Conservation (phyloP, 768 basidiomycete species). For the Hirschioporus abietinus region DNA sequence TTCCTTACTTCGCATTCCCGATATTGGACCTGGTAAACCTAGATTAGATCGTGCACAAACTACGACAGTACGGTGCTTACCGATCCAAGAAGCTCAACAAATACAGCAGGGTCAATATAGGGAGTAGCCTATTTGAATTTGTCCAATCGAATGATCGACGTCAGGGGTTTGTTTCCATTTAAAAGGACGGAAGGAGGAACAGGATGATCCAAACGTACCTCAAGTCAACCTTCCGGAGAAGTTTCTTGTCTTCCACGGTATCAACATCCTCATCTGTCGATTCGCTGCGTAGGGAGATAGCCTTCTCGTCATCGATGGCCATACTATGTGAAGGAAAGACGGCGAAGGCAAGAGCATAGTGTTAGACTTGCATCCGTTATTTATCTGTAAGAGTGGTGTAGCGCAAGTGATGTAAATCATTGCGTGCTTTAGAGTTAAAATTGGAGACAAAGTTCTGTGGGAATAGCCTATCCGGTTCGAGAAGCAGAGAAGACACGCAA, state of each 20-base stretch:
- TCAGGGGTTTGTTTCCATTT: background rate
- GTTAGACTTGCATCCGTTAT: background rate
- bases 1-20: slow-evolving; percentile 32
- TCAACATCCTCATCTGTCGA: slow-evolving; percentile 7
- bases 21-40: slow-evolving; percentile 26
- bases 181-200: background rate
- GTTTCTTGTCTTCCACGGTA: slow-evolving; percentile 19
- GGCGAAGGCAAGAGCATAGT: background rate
- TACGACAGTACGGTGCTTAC: slow-evolving; percentile 13
- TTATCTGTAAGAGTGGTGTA: background rate
- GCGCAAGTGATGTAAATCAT: background rate
- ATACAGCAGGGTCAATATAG: slow-evolving; percentile 35
- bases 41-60: background rate
- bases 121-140: slow-evolving; percentile 25
- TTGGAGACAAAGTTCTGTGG: background rate
- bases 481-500: background rate
- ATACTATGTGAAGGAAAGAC: background rate
- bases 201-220: slow-evolving; percentile 9
- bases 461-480: background rate
- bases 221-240: slow-evolving; percentile 29
- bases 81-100: slow-evolving; percentile 37
- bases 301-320: background rate
- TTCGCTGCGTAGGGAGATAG: background rate
- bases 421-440: background rate
- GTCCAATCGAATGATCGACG: background rate